A percentile compares a stretch with the other conserved stretches of the same genome.
These are phyloP conservation scores for Tricholoma hemisulphureum DNA, from an alignment of 768 basidiomycete species.

Conservation along the genomic window DNA sequence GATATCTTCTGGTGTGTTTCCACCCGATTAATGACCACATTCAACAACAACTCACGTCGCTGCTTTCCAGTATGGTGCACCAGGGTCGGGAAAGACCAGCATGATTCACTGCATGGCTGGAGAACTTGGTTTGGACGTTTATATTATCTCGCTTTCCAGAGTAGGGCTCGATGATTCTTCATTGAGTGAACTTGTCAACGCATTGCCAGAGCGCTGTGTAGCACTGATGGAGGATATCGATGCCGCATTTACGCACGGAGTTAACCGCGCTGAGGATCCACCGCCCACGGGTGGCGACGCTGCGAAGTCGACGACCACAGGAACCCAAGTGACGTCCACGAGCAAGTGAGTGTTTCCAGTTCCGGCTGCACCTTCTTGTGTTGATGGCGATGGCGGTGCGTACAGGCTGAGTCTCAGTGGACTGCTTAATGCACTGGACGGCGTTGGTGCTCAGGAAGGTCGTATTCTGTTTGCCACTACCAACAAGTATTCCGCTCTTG, in stretches of 20 bases:
- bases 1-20: constrained; percentile 49
- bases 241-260: constrained; percentile 48
- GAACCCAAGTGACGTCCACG: constrained; percentile 7
- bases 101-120: constrained; percentile 68
- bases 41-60: not conserved
- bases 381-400: constrained; percentile 4
- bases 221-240: constrained; percentile 76
- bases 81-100: constrained; percentile 71
- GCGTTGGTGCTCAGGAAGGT: constrained; percentile 66
- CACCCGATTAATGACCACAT: not conserved
- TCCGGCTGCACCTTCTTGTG: not conserved
- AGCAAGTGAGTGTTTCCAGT: constrained; percentile 13
- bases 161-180: constrained; percentile 54
- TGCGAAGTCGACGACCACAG: constrained; percentile 4
- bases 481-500: constrained; percentile 57
- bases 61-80: constrained; percentile 53
- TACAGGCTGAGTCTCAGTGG: constrained; percentile 58
- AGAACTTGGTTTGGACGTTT: constrained; percentile 66
- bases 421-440: constrained; percentile 67
- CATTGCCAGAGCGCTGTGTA: constrained; percentile 54
- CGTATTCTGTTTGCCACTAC: constrained; percentile 73
- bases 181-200: constrained; percentile 51
- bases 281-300: constrained; percentile 2
- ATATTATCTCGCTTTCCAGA: constrained; percentile 60
- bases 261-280: constrained; percentile 23